These are phyloP conservation scores for Sporothrix brasiliensis DNA, from an alignment of 2,329 filamentous ascomycete genomes.

Conservation along the genomic window DNA sequence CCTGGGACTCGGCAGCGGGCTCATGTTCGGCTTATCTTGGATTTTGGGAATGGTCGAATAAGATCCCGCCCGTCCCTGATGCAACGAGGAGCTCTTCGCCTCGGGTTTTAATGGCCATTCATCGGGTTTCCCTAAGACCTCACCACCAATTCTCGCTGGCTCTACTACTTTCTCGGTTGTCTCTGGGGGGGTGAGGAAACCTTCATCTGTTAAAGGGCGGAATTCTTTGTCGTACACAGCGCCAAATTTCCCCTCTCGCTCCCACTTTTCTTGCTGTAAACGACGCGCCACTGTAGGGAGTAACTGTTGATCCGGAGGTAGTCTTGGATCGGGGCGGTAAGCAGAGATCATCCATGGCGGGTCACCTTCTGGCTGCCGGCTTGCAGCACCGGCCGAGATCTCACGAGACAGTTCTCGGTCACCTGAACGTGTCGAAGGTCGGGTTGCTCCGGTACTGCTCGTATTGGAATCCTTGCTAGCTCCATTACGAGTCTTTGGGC, in stretches of 20 bases:
- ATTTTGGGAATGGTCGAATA: constrained; percentile 69
- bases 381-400: constrained; percentile 46
- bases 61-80: constrained; percentile 51
- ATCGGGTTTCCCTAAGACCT: constrained; percentile 41
- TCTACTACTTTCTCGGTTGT: constrained; percentile 39
- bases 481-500: constrained; percentile 66
- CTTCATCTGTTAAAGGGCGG: constrained; percentile 73
- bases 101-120: constrained; percentile 61
- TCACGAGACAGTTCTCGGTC: constrained; percentile 58
- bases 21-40: constrained; percentile 48
- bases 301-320: constrained; percentile 93
- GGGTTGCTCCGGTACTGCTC: constrained; percentile 54
- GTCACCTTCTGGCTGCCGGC: constrained; percentile 83
- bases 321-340: constrained; percentile 91
- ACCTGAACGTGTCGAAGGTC: constrained; percentile 66
- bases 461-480: constrained; percentile 52
- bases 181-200: constrained; percentile 53
- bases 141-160: constrained; percentile 33
- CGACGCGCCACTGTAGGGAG: constrained; percentile 90
- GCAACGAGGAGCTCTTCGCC: constrained; percentile 53
- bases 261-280: constrained; percentile 93
- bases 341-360: constrained; percentile 93
- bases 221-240: constrained; percentile 87
- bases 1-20: constrained; percentile 51
- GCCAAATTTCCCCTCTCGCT: constrained; percentile 84